These are phyloP conservation scores for Pseudocercospora ulei DNA, from an alignment of 2,329 filamentous ascomycete genomes.

Conservation along the genomic window DNA sequence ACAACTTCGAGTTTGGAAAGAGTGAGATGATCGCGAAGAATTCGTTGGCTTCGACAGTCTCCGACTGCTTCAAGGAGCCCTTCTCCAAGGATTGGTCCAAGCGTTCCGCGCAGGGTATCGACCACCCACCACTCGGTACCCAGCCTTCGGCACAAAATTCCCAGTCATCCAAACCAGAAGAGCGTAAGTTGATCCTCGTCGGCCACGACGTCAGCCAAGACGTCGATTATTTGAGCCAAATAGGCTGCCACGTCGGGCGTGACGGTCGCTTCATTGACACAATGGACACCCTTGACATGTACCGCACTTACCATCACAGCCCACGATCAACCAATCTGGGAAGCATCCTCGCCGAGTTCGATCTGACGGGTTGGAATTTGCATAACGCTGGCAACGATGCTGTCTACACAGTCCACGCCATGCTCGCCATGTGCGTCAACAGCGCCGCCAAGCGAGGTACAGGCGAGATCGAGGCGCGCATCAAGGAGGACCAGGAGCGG, in stretches of 20 bases:
- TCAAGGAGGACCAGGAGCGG: slow-evolving; percentile 26
- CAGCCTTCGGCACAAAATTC: neutral
- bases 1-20: slow-evolving; percentile 61
- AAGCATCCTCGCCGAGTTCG: slow-evolving; percentile 54
- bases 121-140: neutral
- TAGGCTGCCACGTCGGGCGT: slow-evolving; percentile 54
- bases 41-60: slow-evolving; percentile 42
- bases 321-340: no score
- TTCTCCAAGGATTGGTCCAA: slow-evolving; percentile 39
- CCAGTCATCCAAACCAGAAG: slow-evolving; percentile 20
- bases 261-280: slow-evolving; percentile 45
- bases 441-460: slow-evolving; percentile 33
- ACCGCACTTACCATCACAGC: slow-evolving; percentile 52
- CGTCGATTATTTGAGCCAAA: slow-evolving; percentile 53
- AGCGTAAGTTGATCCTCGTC: slow-evolving; percentile 61
- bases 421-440: slow-evolving; percentile 53
- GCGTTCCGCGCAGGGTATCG: slow-evolving; percentile 2
- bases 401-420: slow-evolving; percentile 41
- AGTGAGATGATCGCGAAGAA: slow-evolving; percentile 48
- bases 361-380: slow-evolving; percentile 48
- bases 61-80: slow-evolving; percentile 49
- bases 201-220: slow-evolving; percentile 66
- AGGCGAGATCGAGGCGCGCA: slow-evolving; percentile 25
- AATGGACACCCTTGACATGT: slow-evolving; percentile 61
- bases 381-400: slow-evolving; percentile 37